A percentile compares a stretch with the other conserved stretches of the same genome.
Evolutionary conservation across 2,329 filamentous ascomycete genomes (phyloP).

Genomic region (Hymenotorrendiella dingleyae): DNA sequence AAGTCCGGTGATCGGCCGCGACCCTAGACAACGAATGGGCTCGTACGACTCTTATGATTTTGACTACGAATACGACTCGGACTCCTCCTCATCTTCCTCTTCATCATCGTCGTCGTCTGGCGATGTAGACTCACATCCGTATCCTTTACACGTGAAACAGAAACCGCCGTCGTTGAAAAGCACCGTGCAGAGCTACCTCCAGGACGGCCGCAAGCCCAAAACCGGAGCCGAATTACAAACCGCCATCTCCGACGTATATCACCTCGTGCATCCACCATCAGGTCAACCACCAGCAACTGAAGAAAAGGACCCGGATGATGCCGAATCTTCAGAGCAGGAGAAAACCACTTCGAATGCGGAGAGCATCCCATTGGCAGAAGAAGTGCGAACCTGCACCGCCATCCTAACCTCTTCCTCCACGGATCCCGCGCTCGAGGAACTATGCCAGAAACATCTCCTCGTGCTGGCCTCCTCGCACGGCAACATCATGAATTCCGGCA

Average conservation of each 20-base stretch:
- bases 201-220: not conserved
- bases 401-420: not conserved
- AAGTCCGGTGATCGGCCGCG: not conserved
- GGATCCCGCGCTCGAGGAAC: not conserved
- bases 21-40: not conserved
- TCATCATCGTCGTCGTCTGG: not conserved
- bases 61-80: not conserved
- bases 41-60: constrained; percentile 3
- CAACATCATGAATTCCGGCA: constrained; percentile 4
- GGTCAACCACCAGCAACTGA: constrained; percentile 1
- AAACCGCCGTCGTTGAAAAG: not conserved
- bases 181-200: not conserved
- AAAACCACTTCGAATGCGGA: not conserved
- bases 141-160: not conserved
- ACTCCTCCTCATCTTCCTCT: not conserved
- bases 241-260: not conserved
- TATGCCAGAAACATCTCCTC: constrained; percentile 3
- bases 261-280: too few species aligned
- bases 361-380: not conserved
- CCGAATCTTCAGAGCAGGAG: not conserved
- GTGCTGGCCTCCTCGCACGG: not conserved
- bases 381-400: constrained; percentile 2
- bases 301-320: not conserved
- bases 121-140: not conserved
- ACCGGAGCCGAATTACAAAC: not conserved